These are phyloP conservation scores for Cymbopogon flexuosus DNA, from an alignment of 202 grass and related monocot species.

Conservation along the genomic window DNA sequence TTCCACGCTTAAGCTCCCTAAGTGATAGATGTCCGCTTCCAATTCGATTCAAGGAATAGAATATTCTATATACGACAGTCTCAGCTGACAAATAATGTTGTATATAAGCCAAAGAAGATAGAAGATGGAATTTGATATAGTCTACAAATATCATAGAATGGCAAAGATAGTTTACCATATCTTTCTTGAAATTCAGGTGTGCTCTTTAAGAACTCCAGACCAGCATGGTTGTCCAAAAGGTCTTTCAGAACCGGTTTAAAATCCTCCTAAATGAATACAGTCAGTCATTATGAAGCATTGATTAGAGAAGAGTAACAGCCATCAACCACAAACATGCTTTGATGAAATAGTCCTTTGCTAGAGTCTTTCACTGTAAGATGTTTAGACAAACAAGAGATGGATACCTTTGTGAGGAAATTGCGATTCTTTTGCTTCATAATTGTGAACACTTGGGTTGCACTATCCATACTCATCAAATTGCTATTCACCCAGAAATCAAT, in stretches of 20 bases:
- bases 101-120: slow-evolving; percentile 43
- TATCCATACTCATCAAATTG: slow-evolving; percentile 85
- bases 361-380: neutral
- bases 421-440: slow-evolving; percentile 67
- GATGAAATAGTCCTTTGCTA: slow-evolving; percentile 8
- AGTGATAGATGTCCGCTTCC: slow-evolving; percentile 78
- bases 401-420: slow-evolving; percentile 75
- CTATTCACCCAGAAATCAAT: slow-evolving; percentile 86
- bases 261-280: slow-evolving; percentile 75
- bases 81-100: slow-evolving; percentile 64
- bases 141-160: slow-evolving; percentile 15
- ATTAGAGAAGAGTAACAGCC: slow-evolving; percentile 23
- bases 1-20: slow-evolving; percentile 89
- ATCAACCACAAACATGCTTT: slow-evolving; percentile 1
- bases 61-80: slow-evolving; percentile 97
- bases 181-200: slow-evolving; percentile 99
- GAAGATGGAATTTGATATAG: slow-evolving; percentile 3
- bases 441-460: slow-evolving; percentile 67
- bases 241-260: slow-evolving; percentile 86
- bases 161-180: slow-evolving; percentile 62
- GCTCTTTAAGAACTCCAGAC: slow-evolving; percentile 90
- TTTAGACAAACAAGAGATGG: slow-evolving; percentile 18
- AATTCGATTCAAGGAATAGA: slow-evolving; percentile 88
- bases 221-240: slow-evolving; percentile 84
- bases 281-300: slow-evolving; percentile 31